A percentile compares a stretch with the other conserved stretches of the same genome.
phyloP scores from a whole-genome alignment of 306 rosid species.

The Cicer yamashitae region DNA sequence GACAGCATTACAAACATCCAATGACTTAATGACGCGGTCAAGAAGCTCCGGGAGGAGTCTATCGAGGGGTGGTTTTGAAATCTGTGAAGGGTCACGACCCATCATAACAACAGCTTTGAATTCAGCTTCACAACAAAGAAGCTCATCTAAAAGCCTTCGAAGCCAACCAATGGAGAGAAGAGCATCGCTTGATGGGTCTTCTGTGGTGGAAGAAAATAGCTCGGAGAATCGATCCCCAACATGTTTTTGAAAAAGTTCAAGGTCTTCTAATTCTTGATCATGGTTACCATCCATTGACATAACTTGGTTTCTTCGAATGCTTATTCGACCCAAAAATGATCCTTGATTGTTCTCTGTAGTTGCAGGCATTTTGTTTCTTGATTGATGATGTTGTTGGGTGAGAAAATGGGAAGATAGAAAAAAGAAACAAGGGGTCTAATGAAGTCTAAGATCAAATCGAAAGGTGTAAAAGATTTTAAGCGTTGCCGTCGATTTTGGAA shows the following conservation, averaged over 20 bases:
- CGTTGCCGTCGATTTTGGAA: conserved; percentile 39
- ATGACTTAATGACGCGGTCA: conserved; percentile 75
- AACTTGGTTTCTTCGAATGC: conserved; percentile 89
- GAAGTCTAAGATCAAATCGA: conserved; percentile 13
- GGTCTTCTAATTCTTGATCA: conserved; percentile 82
- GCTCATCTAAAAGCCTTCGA: conserved; percentile 72
- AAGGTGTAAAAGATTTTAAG: conserved; percentile 38
- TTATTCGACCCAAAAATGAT: conserved; percentile 86
- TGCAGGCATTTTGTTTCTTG: conserved; percentile 61
- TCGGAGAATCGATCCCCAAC: conserved; percentile 71
- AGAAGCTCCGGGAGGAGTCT: conserved; percentile 74
- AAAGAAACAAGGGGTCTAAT: conserved; percentile 3
- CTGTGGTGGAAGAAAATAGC: conserved; percentile 57
- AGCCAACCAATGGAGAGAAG: conserved; percentile 77
- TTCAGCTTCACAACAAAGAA: conserved; percentile 91
- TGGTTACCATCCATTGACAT: conserved; percentile 81
- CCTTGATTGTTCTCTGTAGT: conserved; percentile 74
- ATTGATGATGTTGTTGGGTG: no score
- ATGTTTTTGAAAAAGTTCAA: conserved; percentile 82
- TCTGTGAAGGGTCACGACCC: conserved; percentile 75
- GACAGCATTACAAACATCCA: conserved; percentile 89
- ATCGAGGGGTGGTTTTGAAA: conserved; percentile 81
- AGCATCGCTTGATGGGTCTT: conserved; percentile 51
- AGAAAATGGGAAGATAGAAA: not conserved
- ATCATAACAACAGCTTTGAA: conserved; percentile 80